Evolutionary conservation across 1,139 yeast genomes (phyloP).

Genomic region (Yamadazyma triangularis): DNA sequence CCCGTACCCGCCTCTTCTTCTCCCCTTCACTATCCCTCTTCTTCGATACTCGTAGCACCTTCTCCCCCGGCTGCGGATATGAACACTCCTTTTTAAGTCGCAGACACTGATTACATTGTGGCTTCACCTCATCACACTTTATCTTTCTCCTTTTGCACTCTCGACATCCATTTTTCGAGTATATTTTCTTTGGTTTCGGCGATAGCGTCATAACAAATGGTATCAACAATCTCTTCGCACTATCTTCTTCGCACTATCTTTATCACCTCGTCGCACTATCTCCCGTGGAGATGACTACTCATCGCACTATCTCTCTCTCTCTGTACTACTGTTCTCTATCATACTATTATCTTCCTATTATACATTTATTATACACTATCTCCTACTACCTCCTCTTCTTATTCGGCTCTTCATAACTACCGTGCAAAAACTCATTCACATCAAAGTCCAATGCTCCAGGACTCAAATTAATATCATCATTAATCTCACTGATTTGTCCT

Average conservation of each 20-base stretch:
- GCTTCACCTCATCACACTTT: slow-evolving; percentile 66
- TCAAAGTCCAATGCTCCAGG: slow-evolving; percentile 27
- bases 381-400: slow-evolving; percentile 13
- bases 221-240: too few relatives aligned
- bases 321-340: too few relatives aligned
- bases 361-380: slow-evolving; percentile 7
- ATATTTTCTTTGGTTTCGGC: slow-evolving; percentile 14
- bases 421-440: slow-evolving; percentile 30
- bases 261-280: too few relatives aligned
- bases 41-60: slow-evolving; percentile 22
- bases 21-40: too few relatives aligned
- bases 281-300: slow-evolving; percentile 4
- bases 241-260: too few relatives aligned
- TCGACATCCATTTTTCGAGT: slow-evolving; percentile 36
- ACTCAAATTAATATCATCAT: background rate
- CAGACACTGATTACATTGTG: slow-evolving; percentile 47
- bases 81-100: slow-evolving; percentile 29
- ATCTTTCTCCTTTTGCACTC: slow-evolving; percentile 41
- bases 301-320: too few relatives aligned
- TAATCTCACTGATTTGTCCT: background rate
- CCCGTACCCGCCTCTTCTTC: too few relatives aligned
- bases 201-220: too few relatives aligned
- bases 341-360: too few relatives aligned
- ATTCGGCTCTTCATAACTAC: slow-evolving; percentile 7
- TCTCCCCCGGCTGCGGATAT: slow-evolving; percentile 33